Conservation (phyloP, 805 yeast species). For the Maudiozyma bulderi region DNA sequence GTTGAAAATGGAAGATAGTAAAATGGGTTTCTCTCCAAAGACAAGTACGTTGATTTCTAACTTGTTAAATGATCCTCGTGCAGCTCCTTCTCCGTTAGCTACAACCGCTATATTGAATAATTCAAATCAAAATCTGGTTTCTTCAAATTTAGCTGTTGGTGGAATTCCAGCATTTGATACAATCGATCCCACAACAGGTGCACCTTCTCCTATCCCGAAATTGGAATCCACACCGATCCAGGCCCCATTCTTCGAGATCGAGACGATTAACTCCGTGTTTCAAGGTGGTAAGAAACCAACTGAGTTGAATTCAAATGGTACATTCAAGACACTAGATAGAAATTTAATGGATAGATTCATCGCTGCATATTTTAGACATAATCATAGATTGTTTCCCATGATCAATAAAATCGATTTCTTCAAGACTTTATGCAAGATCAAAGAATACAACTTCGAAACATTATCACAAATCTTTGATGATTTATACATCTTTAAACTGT, state of each 20-base stretch:
- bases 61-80: background rate
- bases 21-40: background rate
- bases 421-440: slow-evolving; percentile 24
- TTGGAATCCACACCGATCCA: slow-evolving; percentile 22
- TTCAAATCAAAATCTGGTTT: background rate
- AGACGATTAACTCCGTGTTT: slow-evolving; percentile 21
- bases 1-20: background rate
- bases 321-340: slow-evolving; percentile 25
- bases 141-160: background rate
- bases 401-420: slow-evolving; percentile 32
- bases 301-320: slow-evolving; percentile 19
- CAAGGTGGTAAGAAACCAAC: slow-evolving; percentile 25
- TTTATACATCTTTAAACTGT: slow-evolving; percentile 35
- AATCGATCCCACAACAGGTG: background rate
- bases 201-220: slow-evolving; percentile 3
- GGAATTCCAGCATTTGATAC: background rate
- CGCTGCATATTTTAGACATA: slow-evolving; percentile 37
- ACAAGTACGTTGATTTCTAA: background rate
- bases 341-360: slow-evolving; percentile 31
- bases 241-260: slow-evolving; percentile 25
- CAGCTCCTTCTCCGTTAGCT: background rate
- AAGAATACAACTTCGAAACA: slow-evolving; percentile 22
- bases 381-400: slow-evolving; percentile 37
- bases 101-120: too few relatives aligned
- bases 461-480: slow-evolving; percentile 19